Evolutionary conservation across 768 basidiomycete genomes (phyloP).

Genomic region (Fistulinella prunicolor): DNA sequence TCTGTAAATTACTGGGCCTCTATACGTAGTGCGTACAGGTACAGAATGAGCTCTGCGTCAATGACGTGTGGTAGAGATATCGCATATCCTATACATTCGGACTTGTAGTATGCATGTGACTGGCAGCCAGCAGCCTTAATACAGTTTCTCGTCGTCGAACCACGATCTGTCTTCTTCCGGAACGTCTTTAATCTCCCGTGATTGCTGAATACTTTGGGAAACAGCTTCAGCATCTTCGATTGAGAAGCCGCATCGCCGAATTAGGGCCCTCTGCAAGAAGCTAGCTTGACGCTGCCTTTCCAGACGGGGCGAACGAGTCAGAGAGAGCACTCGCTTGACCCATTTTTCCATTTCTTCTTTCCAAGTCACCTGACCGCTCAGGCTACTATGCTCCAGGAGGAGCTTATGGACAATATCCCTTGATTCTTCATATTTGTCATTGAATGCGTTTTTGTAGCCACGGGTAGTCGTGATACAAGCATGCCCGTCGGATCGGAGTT

Average conservation of each 20-base stretch:
- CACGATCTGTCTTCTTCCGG: conserved; percentile 18
- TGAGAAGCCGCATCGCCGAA: conserved; percentile 23
- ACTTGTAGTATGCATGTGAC: too few relatives aligned
- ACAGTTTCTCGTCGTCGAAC: conserved; percentile 18
- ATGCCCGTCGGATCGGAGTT: conserved; percentile 35
- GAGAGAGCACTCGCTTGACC: conserved; percentile 24
- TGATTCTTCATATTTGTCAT: conserved; percentile 35
- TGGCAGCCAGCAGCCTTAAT: too few relatives aligned
- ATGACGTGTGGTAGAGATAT: too few relatives aligned
- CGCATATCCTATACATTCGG: too few relatives aligned
- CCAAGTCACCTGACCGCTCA: conserved; percentile 13
- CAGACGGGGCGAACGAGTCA: too few relatives aligned
- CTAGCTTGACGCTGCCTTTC: conserved; percentile 7
- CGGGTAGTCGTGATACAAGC: conserved; percentile 40
- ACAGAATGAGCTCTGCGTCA: too few relatives aligned
- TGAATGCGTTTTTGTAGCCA: conserved; percentile 18
- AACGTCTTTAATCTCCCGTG: conserved; percentile 2
- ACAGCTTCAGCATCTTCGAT: conserved; percentile 17
- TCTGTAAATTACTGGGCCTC: too few relatives aligned
- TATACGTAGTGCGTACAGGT: too few relatives aligned
- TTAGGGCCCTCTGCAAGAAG: conserved; percentile 19
- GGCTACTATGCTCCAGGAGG: conserved; percentile 19
- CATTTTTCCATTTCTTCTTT: conserved; percentile 26
- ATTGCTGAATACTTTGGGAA: conserved; percentile 18
- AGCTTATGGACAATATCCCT: conserved; percentile 21